Evolutionary conservation across 495 filamentous ascomycete species (phyloP).

Genomic region (Rhizodiscina lignyota): DNA sequence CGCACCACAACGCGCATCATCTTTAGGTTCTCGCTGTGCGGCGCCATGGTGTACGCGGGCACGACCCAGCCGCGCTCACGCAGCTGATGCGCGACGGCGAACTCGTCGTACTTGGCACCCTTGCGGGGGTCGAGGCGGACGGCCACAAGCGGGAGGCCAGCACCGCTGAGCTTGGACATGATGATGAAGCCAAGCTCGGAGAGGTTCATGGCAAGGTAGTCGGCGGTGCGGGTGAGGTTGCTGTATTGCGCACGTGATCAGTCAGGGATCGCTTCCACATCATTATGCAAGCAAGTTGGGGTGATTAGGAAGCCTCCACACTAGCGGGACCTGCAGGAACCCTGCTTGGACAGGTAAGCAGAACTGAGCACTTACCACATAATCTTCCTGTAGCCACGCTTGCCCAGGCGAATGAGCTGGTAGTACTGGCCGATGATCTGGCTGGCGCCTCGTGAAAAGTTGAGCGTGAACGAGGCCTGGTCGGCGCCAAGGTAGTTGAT

Average conservation of each 20-base stretch:
- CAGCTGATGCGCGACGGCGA: constrained; percentile 53
- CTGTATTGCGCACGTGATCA: too few species aligned
- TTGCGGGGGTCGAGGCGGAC: constrained; percentile 48
- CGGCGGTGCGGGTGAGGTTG: constrained; percentile 67
- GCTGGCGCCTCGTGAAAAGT: constrained; percentile 84
- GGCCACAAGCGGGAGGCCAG: constrained; percentile 72
- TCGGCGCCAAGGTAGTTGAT: constrained; percentile 94
- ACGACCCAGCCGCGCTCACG: constrained; percentile 78
- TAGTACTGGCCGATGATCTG: constrained; percentile 95
- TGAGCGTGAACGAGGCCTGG: constrained; percentile 92
- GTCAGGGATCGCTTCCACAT: too few species aligned
- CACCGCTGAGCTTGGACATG: constrained; percentile 57
- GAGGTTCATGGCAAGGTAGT: constrained; percentile 59
- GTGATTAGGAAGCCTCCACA: neutral
- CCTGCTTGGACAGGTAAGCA: too few species aligned
- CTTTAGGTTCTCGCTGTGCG: constrained; percentile 58
- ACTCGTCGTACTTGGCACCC: constrained; percentile 59
- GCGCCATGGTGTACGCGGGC: constrained; percentile 90
- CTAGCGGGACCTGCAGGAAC: too few species aligned
- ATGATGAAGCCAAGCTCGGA: constrained; percentile 64
- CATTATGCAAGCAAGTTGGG: neutral
- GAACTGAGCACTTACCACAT: constrained; percentile 42
- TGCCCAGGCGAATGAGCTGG: constrained; percentile 81
- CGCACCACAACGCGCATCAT: constrained; percentile 79
- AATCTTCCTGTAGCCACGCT: constrained; percentile 71